Conservation (phyloP, 164 flowering plant species). For the Dillenia suffruticosa region DNA sequence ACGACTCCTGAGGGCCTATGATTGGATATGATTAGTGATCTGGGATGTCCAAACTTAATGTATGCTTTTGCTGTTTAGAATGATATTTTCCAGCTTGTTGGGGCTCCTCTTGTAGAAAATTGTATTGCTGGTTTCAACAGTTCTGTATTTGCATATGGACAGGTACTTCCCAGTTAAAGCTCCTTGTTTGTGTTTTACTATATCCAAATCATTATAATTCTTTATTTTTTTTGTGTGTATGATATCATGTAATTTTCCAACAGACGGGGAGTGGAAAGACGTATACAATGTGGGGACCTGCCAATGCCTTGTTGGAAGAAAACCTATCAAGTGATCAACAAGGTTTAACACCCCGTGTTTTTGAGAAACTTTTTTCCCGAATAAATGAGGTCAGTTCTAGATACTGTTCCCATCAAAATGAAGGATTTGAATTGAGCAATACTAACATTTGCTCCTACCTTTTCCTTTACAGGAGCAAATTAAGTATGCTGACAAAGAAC, state of each 20-base stretch:
- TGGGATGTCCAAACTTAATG: background rate
- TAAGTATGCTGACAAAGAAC: constrained; percentile 77
- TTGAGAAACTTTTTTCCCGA: constrained; percentile 71
- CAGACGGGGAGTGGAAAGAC: constrained; percentile 99
- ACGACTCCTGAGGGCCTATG: constrained; percentile 2
- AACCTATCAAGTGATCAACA: constrained; percentile 42
- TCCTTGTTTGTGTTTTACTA: too few relatives aligned
- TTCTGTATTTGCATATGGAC: constrained; percentile 97
- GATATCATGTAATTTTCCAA: background rate
- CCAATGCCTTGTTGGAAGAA: constrained; percentile 77
- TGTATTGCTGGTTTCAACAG: constrained; percentile 96
- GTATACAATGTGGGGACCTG: constrained; percentile 95
- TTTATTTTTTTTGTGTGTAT: background rate
- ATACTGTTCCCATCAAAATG: background rate
- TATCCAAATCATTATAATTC: background rate
- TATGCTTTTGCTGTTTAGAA: constrained; percentile 32
- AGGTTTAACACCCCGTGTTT: constrained; percentile 93
- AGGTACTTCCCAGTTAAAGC: constrained; percentile 40
- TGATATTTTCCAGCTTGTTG: constrained; percentile 84
- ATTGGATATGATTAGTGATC: background rate
- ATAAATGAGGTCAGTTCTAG: constrained; percentile 60
- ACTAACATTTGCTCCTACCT: background rate
- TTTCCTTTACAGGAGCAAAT: constrained; percentile 65
- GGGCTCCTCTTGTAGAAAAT: constrained; percentile 87
- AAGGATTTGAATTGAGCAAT: background rate